Conservation (phyloP, 75 land plant species). For the Selaginella moellendorffii region DNA sequence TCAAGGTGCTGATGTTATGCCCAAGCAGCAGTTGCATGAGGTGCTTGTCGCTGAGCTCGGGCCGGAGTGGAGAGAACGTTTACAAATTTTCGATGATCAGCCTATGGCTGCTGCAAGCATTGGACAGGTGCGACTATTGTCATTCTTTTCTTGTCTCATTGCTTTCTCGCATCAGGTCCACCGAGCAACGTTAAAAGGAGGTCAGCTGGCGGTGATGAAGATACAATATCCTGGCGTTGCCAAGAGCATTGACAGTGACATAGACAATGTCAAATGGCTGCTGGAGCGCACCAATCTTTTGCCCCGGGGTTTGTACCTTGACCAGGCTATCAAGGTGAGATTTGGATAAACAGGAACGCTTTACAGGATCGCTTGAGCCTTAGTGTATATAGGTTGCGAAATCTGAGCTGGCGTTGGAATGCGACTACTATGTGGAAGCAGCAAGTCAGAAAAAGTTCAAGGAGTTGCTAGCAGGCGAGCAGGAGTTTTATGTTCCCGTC, state of each 20-base stretch:
- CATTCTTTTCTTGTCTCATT: not conserved
- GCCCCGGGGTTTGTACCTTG: conserved; percentile 85
- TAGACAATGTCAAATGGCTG: conserved; percentile 76
- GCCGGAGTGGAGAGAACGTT: conserved; percentile 55
- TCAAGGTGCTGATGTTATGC: conserved; percentile 99
- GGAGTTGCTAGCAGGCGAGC: conserved; percentile 30
- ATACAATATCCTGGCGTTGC: conserved; percentile 99
- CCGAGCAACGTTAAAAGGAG: conserved; percentile 70
- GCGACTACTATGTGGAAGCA: conserved; percentile 84
- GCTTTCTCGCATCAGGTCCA: conserved; percentile 47
- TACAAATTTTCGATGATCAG: conserved; percentile 79
- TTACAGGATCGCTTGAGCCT: not conserved
- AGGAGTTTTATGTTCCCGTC: conserved; percentile 77
- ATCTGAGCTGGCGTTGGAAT: conserved; percentile 89
- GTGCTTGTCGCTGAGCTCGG: conserved; percentile 80
- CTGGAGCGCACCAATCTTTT: conserved; percentile 75
- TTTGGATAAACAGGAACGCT: not conserved
- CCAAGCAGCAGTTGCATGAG: conserved; percentile 56
- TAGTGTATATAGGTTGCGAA: conserved; percentile 61
- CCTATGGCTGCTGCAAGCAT: conserved; percentile 98
- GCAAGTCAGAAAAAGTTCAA: conserved; percentile 64
- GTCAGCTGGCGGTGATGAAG: conserved; percentile 78
- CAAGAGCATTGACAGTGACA: conserved; percentile 95
- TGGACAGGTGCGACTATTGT: conserved; percentile 53
- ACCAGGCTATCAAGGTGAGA: conserved; percentile 85